phyloP scores from a whole-genome alignment of 306 rosid species.

The Lotus japonicus region DNA sequence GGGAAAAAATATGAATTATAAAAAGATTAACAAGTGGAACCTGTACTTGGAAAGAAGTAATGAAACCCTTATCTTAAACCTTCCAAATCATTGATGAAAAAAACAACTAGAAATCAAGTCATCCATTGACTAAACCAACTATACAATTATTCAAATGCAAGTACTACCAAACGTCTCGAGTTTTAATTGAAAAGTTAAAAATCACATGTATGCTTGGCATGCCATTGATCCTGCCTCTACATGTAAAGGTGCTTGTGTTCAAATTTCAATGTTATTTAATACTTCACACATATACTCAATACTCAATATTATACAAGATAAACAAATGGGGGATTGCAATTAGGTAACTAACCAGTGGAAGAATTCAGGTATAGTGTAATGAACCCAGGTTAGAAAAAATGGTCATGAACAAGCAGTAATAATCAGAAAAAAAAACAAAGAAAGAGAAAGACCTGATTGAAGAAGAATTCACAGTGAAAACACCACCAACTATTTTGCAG shows the following conservation, averaged over 20 bases:
- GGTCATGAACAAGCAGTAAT: not conserved
- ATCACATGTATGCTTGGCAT: not conserved
- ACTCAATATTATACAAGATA: not conserved
- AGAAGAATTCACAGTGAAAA: not conserved
- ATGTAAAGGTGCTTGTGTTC: no score
- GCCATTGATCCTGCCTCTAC: no score
- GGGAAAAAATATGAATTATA: no score
- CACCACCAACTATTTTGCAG: not conserved
- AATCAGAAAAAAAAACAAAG: not conserved
- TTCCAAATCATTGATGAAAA: not conserved
- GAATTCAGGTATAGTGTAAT: not conserved
- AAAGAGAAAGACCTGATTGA: constrained; percentile 14
- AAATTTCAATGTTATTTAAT: not conserved
- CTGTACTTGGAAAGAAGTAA: no score
- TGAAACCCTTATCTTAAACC: not conserved
- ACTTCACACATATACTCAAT: not conserved
- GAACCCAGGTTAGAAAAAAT: not conserved
- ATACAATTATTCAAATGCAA: not conserved
- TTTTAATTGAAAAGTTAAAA: not conserved
- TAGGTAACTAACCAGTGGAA: not conserved
- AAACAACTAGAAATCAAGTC: not conserved
- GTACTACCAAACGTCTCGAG: not conserved
- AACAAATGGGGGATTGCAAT: not conserved
- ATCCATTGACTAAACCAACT: not conserved
- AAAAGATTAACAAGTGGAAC: no score